These are phyloP conservation scores for Leucaena leucocephala DNA, from an alignment of 306 rosid genomes.

Conservation along the genomic window DNA sequence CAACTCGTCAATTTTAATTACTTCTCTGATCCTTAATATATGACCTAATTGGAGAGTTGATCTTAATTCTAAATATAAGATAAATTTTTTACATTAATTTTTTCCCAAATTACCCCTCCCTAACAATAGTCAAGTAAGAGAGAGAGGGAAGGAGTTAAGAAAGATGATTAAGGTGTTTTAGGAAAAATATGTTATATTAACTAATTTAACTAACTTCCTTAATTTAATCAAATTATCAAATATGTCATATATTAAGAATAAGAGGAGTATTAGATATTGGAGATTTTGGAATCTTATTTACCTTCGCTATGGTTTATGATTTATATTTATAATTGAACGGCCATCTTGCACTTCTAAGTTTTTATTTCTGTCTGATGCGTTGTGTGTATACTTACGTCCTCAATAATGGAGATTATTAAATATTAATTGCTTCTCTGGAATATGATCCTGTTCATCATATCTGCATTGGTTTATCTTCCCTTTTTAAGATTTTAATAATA, in stretches of 20 bases:
- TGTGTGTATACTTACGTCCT: not conserved
- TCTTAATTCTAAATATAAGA: too few species aligned
- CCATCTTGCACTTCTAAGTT: not conserved
- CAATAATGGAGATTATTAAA: not conserved
- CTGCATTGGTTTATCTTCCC: not conserved
- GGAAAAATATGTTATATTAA: too few species aligned
- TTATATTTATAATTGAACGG: not conserved
- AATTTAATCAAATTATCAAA: too few species aligned
- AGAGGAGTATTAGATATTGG: not conserved
- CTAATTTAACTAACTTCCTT: too few species aligned
- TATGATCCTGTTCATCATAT: not conserved
- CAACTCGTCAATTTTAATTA: not conserved
- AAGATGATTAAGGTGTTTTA: too few species aligned
- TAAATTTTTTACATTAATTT: too few species aligned
- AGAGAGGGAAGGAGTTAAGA: too few species aligned
- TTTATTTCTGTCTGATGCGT: constrained; percentile 2
- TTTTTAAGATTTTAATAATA: not conserved
- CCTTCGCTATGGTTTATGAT: not conserved
- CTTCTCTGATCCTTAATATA: too few species aligned
- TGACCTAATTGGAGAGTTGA: too few species aligned
- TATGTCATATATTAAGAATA: too few species aligned
- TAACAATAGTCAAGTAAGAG: too few species aligned
- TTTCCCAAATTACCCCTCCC: too few species aligned
- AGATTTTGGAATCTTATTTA: not conserved
- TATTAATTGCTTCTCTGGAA: not conserved